These are phyloP conservation scores for Croton setiger DNA, from an alignment of 441 rosid species.

Conservation along the genomic window DNA sequence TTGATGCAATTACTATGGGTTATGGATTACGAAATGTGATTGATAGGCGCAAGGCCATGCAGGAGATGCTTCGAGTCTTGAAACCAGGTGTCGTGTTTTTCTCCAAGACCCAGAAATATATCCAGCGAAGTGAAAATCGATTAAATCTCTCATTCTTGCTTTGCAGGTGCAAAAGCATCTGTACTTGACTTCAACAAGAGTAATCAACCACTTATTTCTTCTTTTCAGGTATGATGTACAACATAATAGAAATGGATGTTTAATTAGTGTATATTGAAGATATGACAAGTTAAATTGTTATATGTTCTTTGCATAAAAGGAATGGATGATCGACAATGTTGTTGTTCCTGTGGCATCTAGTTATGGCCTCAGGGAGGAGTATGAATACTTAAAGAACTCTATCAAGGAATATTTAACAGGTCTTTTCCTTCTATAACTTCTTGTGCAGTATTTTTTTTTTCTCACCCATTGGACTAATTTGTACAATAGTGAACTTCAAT, in stretches of 20 bases:
- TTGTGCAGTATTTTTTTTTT: background rate
- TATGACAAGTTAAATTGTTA: background rate
- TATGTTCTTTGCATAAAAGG: conserved; percentile 34
- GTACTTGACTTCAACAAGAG: conserved; percentile 83
- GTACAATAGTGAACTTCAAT: background rate
- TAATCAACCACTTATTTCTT: conserved; percentile 36
- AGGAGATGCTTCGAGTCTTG: conserved; percentile 64
- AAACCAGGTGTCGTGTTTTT: conserved; percentile 60
- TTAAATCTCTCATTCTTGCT: conserved; percentile 10
- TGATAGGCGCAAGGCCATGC: conserved; percentile 56
- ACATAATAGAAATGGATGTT: background rate
- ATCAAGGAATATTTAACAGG: conserved; percentile 70
- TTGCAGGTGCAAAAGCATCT: conserved; percentile 62
- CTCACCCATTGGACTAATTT: background rate
- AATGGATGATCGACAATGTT: conserved; percentile 74
- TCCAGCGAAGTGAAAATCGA: background rate
- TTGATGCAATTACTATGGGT: conserved; percentile 84
- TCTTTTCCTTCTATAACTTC: conserved; percentile 22
- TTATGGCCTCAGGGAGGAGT: conserved; percentile 66
- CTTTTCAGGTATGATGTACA: conserved; percentile 55
- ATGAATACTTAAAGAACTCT: conserved; percentile 66
- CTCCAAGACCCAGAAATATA: background rate
- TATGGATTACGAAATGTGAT: conserved; percentile 80
- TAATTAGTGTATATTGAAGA: too few species aligned
- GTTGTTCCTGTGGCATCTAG: conserved; percentile 75